Evolutionary conservation across 2,329 filamentous ascomycete species (phyloP).

Genomic region (Penicillium frequentans): DNA sequence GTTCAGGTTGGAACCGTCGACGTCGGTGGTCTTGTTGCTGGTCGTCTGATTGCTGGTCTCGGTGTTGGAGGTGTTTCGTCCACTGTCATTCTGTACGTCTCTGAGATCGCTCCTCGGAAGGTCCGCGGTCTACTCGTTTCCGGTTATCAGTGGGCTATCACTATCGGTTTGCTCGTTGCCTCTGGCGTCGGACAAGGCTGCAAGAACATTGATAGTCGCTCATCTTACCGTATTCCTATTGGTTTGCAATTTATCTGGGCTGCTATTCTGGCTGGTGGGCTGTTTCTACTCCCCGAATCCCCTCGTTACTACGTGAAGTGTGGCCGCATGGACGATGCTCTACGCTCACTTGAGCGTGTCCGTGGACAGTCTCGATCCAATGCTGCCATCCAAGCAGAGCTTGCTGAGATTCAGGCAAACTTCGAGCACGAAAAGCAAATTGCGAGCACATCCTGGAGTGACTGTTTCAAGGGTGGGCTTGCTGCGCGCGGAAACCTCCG

Average conservation of each 20-base stretch:
- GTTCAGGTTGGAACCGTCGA: constrained; percentile 61
- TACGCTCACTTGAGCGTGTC: constrained; percentile 62
- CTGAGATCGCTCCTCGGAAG: constrained; percentile 70
- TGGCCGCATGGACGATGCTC: constrained; percentile 65
- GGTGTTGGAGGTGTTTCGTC: constrained; percentile 80
- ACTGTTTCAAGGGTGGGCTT: constrained; percentile 66
- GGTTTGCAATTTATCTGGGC: constrained; percentile 78
- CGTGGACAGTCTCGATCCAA: constrained; percentile 72
- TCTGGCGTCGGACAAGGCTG: constrained; percentile 72
- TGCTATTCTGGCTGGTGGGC: constrained; percentile 69
- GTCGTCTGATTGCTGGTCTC: constrained; percentile 71
- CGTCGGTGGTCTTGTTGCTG: constrained; percentile 65
- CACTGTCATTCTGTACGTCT: constrained; percentile 83
- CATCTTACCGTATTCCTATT: constrained; percentile 77
- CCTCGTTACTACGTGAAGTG: constrained; percentile 83
- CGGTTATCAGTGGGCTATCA: constrained; percentile 81
- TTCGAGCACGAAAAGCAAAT: constrained; percentile 73
- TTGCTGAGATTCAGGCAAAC: constrained; percentile 85
- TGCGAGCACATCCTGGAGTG: constrained; percentile 59
- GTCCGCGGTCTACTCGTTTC: constrained; percentile 75
- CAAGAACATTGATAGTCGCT: constrained; percentile 54
- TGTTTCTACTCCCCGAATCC: constrained; percentile 78
- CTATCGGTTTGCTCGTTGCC: constrained; percentile 73
- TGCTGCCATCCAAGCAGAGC: constrained; percentile 73
- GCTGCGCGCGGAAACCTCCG: constrained; percentile 58